A percentile compares a stretch with the other conserved stretches of the same genome.
These are phyloP conservation scores for Leishmania gerbilli DNA, from an alignment of 208 protist species.

Conservation along the genomic window DNA sequence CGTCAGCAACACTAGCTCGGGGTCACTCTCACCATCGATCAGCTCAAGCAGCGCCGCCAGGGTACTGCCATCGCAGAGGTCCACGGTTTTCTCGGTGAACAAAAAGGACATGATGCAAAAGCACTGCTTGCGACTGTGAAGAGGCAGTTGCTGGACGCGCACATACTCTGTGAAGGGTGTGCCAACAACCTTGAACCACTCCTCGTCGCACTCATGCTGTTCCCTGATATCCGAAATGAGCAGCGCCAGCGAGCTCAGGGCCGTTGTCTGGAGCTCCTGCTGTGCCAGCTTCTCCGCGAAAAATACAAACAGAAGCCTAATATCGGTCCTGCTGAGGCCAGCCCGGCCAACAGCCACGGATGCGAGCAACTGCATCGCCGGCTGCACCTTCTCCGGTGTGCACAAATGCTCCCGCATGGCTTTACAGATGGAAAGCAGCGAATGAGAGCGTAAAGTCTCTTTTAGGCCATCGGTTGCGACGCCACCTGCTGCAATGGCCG, in stretches of 20 bases:
- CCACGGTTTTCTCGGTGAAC: slow-evolving; percentile 24
- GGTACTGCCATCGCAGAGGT: slow-evolving; percentile 10
- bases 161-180: slow-evolving; percentile 21
- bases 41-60: slow-evolving; percentile 49
- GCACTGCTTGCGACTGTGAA: slow-evolving; percentile 31
- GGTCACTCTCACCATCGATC: slow-evolving; percentile 81
- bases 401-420: slow-evolving; percentile 46
- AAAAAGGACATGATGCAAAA: slow-evolving; percentile 32
- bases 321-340: slow-evolving; percentile 36
- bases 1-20: slow-evolving; percentile 55
- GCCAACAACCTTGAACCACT: slow-evolving; percentile 18
- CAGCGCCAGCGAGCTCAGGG: slow-evolving; percentile 39
- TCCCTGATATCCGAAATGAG: slow-evolving; percentile 34
- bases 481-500: slow-evolving; percentile 34
- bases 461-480: slow-evolving; percentile 32
- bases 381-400: slow-evolving; percentile 37
- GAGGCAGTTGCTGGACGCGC: slow-evolving; percentile 33
- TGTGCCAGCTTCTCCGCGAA: slow-evolving; percentile 55
- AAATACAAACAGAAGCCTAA: slow-evolving; percentile 50
- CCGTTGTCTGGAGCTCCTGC: slow-evolving; percentile 30
- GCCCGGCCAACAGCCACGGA: slow-evolving; percentile 31
- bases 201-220: slow-evolving; percentile 15
- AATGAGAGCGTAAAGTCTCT: slow-evolving; percentile 35
- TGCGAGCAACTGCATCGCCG: slow-evolving; percentile 51
- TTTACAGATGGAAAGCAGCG: slow-evolving; percentile 52